Evolutionary conservation across 495 filamentous ascomycete species (phyloP), one percentile per base, ranked within the genome.

Genomic region (Pseudoneurospora amorphoporcata): DNA sequence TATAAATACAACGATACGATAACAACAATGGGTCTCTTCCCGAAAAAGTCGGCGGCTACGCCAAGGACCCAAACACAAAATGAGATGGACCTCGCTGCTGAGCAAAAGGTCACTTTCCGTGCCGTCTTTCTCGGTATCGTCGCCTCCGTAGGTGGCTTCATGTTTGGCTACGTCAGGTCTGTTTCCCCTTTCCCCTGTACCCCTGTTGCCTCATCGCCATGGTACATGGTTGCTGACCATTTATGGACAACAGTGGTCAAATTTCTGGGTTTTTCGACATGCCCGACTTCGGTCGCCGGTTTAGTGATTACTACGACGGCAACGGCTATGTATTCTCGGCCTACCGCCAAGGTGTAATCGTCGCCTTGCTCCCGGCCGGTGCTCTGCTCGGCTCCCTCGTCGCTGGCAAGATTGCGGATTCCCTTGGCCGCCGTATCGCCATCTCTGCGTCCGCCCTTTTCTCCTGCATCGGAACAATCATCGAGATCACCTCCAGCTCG

Each of bases 121-220:
- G 80, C 85, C 12, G 45, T 81, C 70, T 77, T 82, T 42, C 77
- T 86, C 58, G 85, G 85, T 8, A 71, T 74, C 37, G 81, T 86
- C 61, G 84, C 87, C 70, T 86, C 90, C 29, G 92, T 94, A 84
- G 91, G 92, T 77, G 91, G 92, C 73, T 92, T 94, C 82, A 91
- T 93, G 80, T 93, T 93, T 74, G 92, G 92, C 73, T 92, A 93
- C 79, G 90, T 84, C 70, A 91, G 71, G 91, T 90, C 80, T 75
- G 83, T 71, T 74, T 53, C 2, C 65, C n/a, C 61, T 38, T 53
- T 1, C 65, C n/a, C 61, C 35, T 41, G 40, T 70, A 35, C 37
- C 58, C 68, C 14, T 68, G 38, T 45, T 47, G 14, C 9, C 42
- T 32, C 16, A 47, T 7, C 8, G 32, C 19, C 69, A 70, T 72